Base-by-base conservation (phyloP, 2,329 filamentous ascomycete species). In the Teratosphaeria pseudoeucalypti region DNA sequence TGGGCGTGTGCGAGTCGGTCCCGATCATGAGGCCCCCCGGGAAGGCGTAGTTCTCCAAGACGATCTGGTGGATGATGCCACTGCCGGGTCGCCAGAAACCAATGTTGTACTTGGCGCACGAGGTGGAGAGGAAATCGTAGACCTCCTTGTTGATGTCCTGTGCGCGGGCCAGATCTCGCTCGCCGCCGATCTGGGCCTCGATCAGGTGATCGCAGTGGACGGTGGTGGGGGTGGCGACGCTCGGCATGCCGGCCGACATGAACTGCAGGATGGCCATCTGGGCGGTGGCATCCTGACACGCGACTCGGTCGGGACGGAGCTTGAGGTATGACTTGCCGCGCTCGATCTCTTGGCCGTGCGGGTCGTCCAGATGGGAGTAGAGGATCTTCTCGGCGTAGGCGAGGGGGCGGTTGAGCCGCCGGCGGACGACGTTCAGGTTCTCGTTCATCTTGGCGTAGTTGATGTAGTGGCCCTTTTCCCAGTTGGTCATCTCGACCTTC, bases 241-340 rank as follows among this genome's bases (percentile, higher is more conserved):
- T 87, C 67, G 90, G 89, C 90, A 99, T 92, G 76, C 92, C 92
- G 62, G 94, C 92, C 59, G 90, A 96, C 92, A 99, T 99, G 85
- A 99, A 99, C 82, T 99, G 94, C 61, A 99, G 84, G 68, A 99
- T 96, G 66, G 94, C 94, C 94, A 99, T 99, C 84, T 99, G 94
- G 65, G 94, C 94, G 62, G 94, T 97, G 74, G 94, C 94, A 84
- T 99, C 94, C 82, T 99, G 94, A 83, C 94, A 97, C 77, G 94
- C 94, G 72, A 99, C 94, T 77, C 94, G 90, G 75, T 99, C 94
- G 60, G 94, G 94, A 67, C 94, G 89, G 68, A 99, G 86, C 82
- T 92, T 96, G 68, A 99, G 85, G 80, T 99, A 97, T 62, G 92
- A 96, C 71, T 85, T 85, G 73, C 94, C 94, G 76, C 94, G 90